Percentiles rank a stretch among this genome's conserved stretches.
Evolutionary conservation across 2,329 filamentous ascomycete genomes (phyloP).

Genomic region (Paecilomyces fulvus): DNA sequence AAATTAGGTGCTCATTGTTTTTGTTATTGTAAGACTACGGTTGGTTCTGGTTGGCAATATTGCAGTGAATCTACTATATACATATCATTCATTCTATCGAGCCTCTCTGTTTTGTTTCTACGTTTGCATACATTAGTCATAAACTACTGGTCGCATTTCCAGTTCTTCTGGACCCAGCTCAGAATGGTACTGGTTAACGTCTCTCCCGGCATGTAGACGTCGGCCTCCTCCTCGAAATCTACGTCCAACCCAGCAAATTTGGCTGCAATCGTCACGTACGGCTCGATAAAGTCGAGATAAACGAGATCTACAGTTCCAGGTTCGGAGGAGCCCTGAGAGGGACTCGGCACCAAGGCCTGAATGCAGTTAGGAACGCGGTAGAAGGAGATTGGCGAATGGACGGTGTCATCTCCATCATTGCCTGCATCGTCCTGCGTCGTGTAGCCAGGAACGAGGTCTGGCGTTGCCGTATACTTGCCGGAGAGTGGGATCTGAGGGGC

Average conservation of each 20-base stretch:
- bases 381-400: slow-evolving; percentile 66
- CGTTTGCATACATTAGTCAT: neutral
- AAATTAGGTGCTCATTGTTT: slow-evolving; percentile 16
- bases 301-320: slow-evolving; percentile 76
- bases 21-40: neutral
- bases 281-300: slow-evolving; percentile 85
- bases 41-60: neutral
- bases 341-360: slow-evolving; percentile 55
- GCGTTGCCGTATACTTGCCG: slow-evolving; percentile 22
- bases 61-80: neutral
- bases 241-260: slow-evolving; percentile 49
- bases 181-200: slow-evolving; percentile 51
- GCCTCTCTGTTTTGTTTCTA: neutral
- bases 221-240: slow-evolving; percentile 40
- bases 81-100: neutral
- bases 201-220: slow-evolving; percentile 44
- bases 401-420: slow-evolving; percentile 78
- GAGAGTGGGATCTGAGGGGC: slow-evolving; percentile 22
- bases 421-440: slow-evolving; percentile 82
- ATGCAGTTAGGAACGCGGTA: slow-evolving; percentile 79
- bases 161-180: slow-evolving; percentile 52
- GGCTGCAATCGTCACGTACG: slow-evolving; percentile 69
- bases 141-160: slow-evolving; percentile 31
- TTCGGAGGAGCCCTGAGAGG: slow-evolving; percentile 28
- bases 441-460: slow-evolving; percentile 61